Percentiles rank a stretch among this genome's conserved stretches.
These are phyloP conservation scores for Thielaviopsis cerberus DNA, from an alignment of 2,329 filamentous ascomycete species.

Conservation along the genomic window DNA sequence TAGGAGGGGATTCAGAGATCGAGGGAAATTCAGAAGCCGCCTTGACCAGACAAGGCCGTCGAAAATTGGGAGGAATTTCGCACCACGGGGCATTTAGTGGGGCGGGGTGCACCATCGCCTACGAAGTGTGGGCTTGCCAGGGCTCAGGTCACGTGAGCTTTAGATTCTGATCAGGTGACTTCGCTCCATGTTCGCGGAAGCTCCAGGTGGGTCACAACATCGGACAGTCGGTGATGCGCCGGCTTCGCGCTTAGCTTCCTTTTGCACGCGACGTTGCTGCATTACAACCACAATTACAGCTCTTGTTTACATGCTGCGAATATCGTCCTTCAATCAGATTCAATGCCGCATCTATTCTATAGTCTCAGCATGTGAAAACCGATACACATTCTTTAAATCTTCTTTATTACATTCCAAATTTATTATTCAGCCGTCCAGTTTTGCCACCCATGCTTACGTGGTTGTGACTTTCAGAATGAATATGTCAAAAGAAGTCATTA, in stretches of 20 bases:
- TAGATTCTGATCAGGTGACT: neutral
- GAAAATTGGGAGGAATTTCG: slow-evolving; percentile 9
- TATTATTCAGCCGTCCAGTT: neutral
- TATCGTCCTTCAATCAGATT: neutral
- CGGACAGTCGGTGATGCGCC: neutral
- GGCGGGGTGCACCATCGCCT: slow-evolving; percentile 9
- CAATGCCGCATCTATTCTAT: neutral
- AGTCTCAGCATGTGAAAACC: neutral
- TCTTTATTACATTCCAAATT: neutral
- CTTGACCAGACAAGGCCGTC: slow-evolving; percentile 10
- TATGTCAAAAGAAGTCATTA: neutral
- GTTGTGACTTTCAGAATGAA: neutral
- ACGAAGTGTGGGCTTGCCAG: slow-evolving; percentile 10
- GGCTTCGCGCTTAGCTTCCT: neutral
- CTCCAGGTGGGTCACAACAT: neutral
- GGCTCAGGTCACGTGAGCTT: slow-evolving; percentile 9
- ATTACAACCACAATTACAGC: neutral
- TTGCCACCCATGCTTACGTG: neutral
- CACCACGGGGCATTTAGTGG: slow-evolving; percentile 9
- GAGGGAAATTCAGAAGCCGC: slow-evolving; percentile 11
- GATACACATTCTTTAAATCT: neutral
- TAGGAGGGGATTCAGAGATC: slow-evolving; percentile 11
- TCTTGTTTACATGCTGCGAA: neutral
- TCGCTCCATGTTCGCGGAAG: slow-evolving; percentile 6
- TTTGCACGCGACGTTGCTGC: neutral